phyloP scores from a whole-genome alignment of 495 filamentous ascomycete species.

The Elasticomyces elasticus region DNA sequence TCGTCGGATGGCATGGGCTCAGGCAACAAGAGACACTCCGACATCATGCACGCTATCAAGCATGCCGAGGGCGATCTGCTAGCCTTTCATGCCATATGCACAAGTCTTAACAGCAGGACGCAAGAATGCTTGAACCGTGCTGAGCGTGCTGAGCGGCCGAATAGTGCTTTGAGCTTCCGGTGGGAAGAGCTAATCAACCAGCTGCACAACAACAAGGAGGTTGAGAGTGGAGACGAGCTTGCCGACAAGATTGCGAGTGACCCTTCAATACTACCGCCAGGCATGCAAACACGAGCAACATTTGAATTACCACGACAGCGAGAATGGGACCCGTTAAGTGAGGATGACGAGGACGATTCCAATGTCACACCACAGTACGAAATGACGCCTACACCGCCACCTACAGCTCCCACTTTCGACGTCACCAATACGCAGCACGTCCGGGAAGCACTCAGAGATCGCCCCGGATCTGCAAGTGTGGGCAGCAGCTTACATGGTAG shows the following conservation, averaged over 20 bases:
- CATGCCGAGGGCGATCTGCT: conserved; percentile 51
- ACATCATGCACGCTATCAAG: conserved; percentile 30
- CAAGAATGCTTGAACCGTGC: conserved; percentile 59
- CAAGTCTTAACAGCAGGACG: conserved; percentile 60
- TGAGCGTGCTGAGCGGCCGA: conserved; percentile 61
- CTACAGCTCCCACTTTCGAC: not conserved
- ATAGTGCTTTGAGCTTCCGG: conserved; percentile 47
- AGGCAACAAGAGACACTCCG: conserved; percentile 2
- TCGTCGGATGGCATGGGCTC: not conserved
- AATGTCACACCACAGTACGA: conserved; percentile 5
- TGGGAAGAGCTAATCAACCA: conserved; percentile 65
- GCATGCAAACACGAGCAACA: not conserved
- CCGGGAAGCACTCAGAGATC: conserved; percentile 1
- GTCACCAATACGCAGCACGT: not conserved
- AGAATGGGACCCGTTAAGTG: conserved; percentile 5
- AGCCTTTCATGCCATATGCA: conserved; percentile 65
- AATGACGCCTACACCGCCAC: not conserved
- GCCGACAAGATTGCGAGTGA: conserved; percentile 10
- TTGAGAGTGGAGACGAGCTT: conserved; percentile 4
- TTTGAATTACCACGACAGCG: not conserved
- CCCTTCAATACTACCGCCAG: conserved; percentile 10
- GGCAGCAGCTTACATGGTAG: conserved; percentile 5
- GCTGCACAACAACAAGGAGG: conserved; percentile 7
- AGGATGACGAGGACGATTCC: conserved; percentile 7
- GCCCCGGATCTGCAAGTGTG: conserved; percentile 10